These are phyloP conservation scores for Scytalidium lignicola DNA, from an alignment of 2,329 filamentous ascomycete species.

Conservation along the genomic window DNA sequence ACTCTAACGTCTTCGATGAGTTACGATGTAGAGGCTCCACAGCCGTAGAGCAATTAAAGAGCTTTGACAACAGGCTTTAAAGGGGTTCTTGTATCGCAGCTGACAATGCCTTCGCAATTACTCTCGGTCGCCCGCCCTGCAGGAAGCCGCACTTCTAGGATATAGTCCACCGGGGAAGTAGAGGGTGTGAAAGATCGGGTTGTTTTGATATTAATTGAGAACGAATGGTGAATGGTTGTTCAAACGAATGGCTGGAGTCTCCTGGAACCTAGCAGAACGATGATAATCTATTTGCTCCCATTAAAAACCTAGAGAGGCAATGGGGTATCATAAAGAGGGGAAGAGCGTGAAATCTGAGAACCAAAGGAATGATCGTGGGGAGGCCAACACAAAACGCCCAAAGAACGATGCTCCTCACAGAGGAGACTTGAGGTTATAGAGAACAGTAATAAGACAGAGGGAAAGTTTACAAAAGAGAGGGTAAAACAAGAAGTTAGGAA, in stretches of 20 bases:
- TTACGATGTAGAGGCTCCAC: background rate
- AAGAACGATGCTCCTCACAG: background rate
- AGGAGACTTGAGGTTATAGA: background rate
- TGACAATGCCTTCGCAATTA: background rate
- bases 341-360: background rate
- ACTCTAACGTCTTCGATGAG: background rate
- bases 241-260: background rate
- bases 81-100: background rate
- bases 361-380: background rate
- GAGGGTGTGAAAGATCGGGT: background rate
- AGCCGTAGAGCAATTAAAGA: background rate
- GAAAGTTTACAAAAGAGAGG: background rate
- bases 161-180: background rate
- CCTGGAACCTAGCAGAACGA: background rate
- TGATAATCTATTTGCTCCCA: background rate
- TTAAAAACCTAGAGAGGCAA: background rate
- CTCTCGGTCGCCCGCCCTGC: background rate
- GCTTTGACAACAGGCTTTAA: background rate
- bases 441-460: conserved; percentile 1
- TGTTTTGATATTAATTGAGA: background rate
- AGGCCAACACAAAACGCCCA: background rate
- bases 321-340: conserved; percentile 1
- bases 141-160: background rate
- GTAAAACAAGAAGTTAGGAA: background rate
- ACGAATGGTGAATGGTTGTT: background rate